Evolutionary conservation across 202 grass and related monocot genomes (phyloP).

Genomic region (Schoenoplectus triqueter): DNA sequence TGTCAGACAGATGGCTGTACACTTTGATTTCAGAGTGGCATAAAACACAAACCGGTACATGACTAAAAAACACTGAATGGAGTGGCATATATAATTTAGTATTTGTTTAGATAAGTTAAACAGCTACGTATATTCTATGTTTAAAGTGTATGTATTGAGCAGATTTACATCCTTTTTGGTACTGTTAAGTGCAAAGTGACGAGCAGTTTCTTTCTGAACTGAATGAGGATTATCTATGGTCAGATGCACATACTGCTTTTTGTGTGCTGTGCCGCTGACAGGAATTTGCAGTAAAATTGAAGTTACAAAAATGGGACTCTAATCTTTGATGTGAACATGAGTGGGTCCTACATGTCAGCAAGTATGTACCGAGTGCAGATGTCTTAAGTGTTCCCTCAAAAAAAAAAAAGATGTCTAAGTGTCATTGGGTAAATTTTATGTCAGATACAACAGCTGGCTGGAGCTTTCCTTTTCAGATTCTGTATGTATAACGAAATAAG

Average conservation of each 20-base stretch:
- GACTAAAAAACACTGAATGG: too few relatives aligned
- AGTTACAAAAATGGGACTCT: neutral
- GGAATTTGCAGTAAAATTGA: neutral
- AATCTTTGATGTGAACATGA: too few relatives aligned
- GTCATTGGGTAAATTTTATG: neutral
- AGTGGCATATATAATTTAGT: neutral
- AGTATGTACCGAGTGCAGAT: too few relatives aligned
- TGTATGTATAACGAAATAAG: slow-evolving; percentile 16
- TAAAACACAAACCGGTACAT: neutral
- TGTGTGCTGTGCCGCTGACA: too few relatives aligned
- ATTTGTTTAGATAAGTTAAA: neutral
- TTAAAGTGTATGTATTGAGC: neutral
- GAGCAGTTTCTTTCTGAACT: slow-evolving; percentile 20
- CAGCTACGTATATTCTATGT: neutral
- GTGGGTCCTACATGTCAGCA: too few relatives aligned
- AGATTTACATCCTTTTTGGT: slow-evolving; percentile 1
- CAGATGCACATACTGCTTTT: neutral
- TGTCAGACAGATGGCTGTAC: slow-evolving; percentile 2
- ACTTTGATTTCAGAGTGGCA: neutral
- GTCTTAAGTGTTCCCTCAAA: too few relatives aligned
- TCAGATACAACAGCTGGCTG: slow-evolving; percentile 5
- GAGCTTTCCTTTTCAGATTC: slow-evolving; percentile 7
- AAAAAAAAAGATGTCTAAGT: too few relatives aligned
- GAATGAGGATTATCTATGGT: neutral
- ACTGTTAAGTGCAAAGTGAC: slow-evolving; percentile 24